A percentile compares a stretch with the other conserved stretches of the same genome.
phyloP scores from a whole-genome alignment of 73 alveolate genomes.

The Symbiodinium pilosum region DNA sequence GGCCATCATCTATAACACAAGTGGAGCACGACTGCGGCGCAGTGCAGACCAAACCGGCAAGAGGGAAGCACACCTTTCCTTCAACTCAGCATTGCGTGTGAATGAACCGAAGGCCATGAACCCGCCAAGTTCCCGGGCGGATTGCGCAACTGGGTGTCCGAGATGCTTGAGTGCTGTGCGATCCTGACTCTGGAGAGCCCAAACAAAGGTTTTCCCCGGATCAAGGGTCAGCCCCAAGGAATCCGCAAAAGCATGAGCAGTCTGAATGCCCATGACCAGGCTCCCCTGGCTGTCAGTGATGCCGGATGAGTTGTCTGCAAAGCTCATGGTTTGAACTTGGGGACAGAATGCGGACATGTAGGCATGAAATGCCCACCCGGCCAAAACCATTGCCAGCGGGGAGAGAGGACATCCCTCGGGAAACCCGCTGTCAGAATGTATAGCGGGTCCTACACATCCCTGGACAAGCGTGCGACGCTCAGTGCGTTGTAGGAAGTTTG shows the following conservation, averaged over 20 bases:
- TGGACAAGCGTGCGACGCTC: background rate
- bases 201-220: background rate
- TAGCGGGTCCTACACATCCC: background rate
- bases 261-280: background rate
- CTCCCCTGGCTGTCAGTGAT: background rate
- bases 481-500: no score
- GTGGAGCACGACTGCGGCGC: background rate
- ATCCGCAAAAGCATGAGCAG: background rate
- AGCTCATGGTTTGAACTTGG: background rate
- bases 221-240: background rate
- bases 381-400: background rate
- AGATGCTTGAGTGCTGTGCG: background rate
- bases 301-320: background rate
- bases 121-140: background rate
- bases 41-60: background rate
- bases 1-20: background rate
- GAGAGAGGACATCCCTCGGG: background rate
- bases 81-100: background rate
- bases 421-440: background rate
- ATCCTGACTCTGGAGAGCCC: background rate
- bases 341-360: background rate
- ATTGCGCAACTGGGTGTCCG: background rate
- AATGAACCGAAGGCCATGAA: background rate
- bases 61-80: background rate
- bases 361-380: background rate